phyloP scores from a whole-genome alignment of 345 rosid genomes.

The Arabidopsis arenosa region DNA sequence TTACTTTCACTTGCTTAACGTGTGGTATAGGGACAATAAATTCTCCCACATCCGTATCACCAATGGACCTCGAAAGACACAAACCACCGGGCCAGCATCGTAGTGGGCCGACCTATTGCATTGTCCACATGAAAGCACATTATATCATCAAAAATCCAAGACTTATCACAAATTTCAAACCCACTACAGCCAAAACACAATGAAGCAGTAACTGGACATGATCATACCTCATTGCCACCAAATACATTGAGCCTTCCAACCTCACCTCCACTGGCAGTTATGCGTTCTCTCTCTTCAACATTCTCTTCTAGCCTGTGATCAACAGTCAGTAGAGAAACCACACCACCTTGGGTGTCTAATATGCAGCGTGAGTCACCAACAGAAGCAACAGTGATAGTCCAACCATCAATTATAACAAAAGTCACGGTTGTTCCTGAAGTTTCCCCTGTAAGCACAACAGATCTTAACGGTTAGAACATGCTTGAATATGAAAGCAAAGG shows the following conservation, averaged over 20 bases:
- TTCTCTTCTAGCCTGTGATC: slow-evolving; percentile 99
- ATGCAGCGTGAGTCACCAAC: slow-evolving; percentile 99
- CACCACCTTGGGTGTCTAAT: slow-evolving; percentile 94
- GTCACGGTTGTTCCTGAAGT: slow-evolving; percentile 99
- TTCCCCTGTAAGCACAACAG: slow-evolving; percentile 67
- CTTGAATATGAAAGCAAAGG: slow-evolving; percentile 9
- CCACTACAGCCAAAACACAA: slow-evolving; percentile 16
- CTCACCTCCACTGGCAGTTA: slow-evolving; percentile 99
- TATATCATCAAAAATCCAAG: slow-evolving; percentile 18
- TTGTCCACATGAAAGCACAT: slow-evolving; percentile 11
- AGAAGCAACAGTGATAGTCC: slow-evolving; percentile 99
- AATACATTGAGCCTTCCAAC: slow-evolving; percentile 97
- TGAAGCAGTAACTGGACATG: slow-evolving; percentile 9
- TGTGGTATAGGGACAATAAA: slow-evolving; percentile 97
- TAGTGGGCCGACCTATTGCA: slow-evolving; percentile 86
- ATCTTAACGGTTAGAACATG: slow-evolving; percentile 38
- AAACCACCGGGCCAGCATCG: slow-evolving; percentile 99
- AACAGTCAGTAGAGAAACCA: slow-evolving; percentile 93
- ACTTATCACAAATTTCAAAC: not conserved
- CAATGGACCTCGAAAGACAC: slow-evolving; percentile 98
- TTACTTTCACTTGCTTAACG: slow-evolving; percentile 99
- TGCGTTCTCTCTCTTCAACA: slow-evolving; percentile 97
- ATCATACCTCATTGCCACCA: slow-evolving; percentile 92
- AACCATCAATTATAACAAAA: slow-evolving; percentile 92
- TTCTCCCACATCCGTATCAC: slow-evolving; percentile 99